Evolutionary conservation across 1,284 basidiomycete genomes (phyloP), one percentile per base, ranked within the genome.

Genomic region (Ceratobasidium papillatum): DNA sequence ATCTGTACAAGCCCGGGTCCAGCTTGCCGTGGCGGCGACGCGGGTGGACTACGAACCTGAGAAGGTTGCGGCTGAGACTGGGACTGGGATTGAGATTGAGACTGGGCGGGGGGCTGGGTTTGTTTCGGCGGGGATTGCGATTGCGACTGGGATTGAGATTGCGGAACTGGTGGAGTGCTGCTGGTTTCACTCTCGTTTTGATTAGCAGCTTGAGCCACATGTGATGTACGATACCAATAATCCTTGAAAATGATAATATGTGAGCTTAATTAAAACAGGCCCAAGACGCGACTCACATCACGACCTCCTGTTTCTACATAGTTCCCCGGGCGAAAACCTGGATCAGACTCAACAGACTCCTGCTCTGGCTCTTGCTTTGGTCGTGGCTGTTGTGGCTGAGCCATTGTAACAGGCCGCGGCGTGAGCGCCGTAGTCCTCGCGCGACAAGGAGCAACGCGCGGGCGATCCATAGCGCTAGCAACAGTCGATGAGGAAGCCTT

Each of bases 211-310:
- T 30, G 27, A 8, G 22, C 52, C 14, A 27, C 52, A 27, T 52
- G 51, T 4, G 65, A 68, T 9, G 66, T 59, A 17, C 66, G 66
- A 52, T 58, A 71, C 66, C 66, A 71, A 36, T 71, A 71, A 25
- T 71, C 52, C 66, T 71, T 34, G 17, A 19, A 32, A 9, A 25
- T 38, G n/a, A 43, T 3, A 12, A 17, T 36, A 17, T 2, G 11
- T 62, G 25, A 62, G 38, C 59, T 22, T 22, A 45, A 62, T 62
- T 41, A 43, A 9, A 27, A 43, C 22, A 14, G 12, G 19, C 45
- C 30, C 52, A 32, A 56, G 12, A 45, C 19, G 25, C 38, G 38
- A 62, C 59, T 30, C 32, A 62, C 59, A 45, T 62, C 59, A 25
- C 59, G 59, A 41, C 38, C 59, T 36, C 38, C n/a, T 36, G 59